Percentiles rank a stretch among this genome's conserved stretches.
Conservation (phyloP, 306 rosid genomes). For the Sesbania bispinosa region DNA sequence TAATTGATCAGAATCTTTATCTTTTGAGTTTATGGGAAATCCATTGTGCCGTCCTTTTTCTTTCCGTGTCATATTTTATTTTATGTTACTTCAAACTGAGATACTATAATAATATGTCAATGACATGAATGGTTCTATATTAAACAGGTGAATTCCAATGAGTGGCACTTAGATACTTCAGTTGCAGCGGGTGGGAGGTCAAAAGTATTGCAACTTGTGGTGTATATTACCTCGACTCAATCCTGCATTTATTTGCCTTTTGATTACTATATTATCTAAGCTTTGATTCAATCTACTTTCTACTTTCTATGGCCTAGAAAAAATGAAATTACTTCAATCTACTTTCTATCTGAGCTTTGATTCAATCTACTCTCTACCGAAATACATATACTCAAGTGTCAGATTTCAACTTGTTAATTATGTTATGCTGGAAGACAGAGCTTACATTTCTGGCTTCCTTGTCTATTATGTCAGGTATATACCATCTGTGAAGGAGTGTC, state of each 20-base stretch:
- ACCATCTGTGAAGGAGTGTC: constrained; percentile 83
- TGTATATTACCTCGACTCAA: constrained; percentile 70
- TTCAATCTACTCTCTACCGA: constrained; percentile 13
- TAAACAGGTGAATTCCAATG: constrained; percentile 86
- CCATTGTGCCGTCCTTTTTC: not conserved
- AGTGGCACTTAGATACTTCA: constrained; percentile 98
- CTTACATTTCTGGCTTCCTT: constrained; percentile 18
- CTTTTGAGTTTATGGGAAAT: not conserved
- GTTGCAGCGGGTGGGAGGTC: constrained; percentile 97
- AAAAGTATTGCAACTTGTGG: constrained; percentile 96
- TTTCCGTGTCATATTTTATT: not conserved
- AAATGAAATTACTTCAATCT: not conserved
- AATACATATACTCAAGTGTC: not conserved
- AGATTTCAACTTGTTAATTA: constrained; percentile 13
- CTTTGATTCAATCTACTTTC: not conserved
- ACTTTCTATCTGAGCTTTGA: too few relatives aligned
- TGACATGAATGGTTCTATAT: constrained; percentile 16
- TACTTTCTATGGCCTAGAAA: not conserved
- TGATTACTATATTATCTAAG: not conserved
- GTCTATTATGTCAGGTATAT: constrained; percentile 58
- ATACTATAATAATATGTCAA: not conserved
- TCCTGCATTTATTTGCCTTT: constrained; percentile 18
- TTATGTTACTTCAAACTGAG: constrained; percentile 1
- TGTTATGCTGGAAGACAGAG: not conserved
- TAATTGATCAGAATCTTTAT: not conserved